A percentile compares a stretch with the other conserved stretches of the same genome.
These are phyloP conservation scores for Camelina laxa DNA, from an alignment of 345 rosid genomes.

Conservation along the genomic window DNA sequence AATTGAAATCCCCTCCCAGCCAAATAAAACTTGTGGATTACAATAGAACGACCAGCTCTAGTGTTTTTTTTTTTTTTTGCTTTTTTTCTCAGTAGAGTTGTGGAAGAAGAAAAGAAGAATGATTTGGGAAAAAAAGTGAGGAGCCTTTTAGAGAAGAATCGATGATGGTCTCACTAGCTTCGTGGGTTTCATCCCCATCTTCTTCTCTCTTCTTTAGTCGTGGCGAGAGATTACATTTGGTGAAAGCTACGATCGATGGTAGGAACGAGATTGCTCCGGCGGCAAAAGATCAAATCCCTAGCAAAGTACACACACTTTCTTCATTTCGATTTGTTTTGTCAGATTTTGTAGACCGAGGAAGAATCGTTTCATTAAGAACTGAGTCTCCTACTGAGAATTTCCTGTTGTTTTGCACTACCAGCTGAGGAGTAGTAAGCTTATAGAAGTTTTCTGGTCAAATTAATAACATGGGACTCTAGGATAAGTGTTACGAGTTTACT, in stretches of 20 bases:
- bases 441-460: background rate
- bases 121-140: background rate
- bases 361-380: background rate
- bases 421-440: constrained; percentile 6
- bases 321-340: constrained; percentile 14
- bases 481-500: background rate
- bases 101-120: constrained; percentile 13
- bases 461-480: background rate
- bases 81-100: background rate
- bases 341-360: background rate
- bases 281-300: constrained; percentile 14
- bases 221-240: constrained; percentile 20
- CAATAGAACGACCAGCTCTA: constrained; percentile 14
- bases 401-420: background rate
- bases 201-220: constrained; percentile 29
- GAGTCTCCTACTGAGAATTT: background rate
- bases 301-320: constrained; percentile 36
- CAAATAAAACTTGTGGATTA: constrained; percentile 43
- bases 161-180: constrained; percentile 35
- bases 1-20: constrained; percentile 12
- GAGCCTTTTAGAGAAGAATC: background rate
- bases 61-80: background rate
- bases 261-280: constrained; percentile 34
- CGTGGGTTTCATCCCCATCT: constrained; percentile 32
- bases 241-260: constrained; percentile 38